Base-by-base conservation (phyloP, 495 filamentous ascomycete genomes). In the Podospora australis region DNA sequence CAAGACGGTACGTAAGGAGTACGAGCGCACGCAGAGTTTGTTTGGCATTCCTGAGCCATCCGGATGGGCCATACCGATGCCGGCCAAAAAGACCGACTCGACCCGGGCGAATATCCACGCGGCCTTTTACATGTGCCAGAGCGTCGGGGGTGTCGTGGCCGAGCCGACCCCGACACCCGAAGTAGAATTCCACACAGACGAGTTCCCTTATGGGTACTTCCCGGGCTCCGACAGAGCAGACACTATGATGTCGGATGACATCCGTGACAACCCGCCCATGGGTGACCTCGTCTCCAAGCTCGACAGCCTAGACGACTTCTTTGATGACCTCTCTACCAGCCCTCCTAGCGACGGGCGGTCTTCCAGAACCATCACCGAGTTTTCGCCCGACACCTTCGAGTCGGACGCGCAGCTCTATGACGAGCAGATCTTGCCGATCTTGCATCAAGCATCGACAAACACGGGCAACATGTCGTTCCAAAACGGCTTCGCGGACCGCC, bases 1-100 rank as follows among this genome's bases (percentile, higher is more conserved):
- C 1, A 84, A 86, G 53, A 82, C 84, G 0, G 83, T 90, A 39
- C 81, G 87, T 32, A 96, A 96, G 59, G 88, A 96, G 63, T 97
- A 95, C 58, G 92, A 96, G 57, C 83, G 85, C 24, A 94, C 88
- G 4, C 83, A 95, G 58, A 95, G 88, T 60, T 70, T 99, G 17
- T 99, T 96, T 62, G 92, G 92, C 39, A 96, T 99, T 49, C 92
- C 92, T 2, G 90, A 96, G 61, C 86, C 88, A 21, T 90, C 86
- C 2, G 92, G 92, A 6, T 99, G 92, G 92, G 90, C 94, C 1
- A 87, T 99, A 26, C 92, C 94, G 2, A 84, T 91, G 67, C 92
- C 92, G 16, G 90, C 90, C 2, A 82, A 83, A 39, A 88, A 95
- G 65, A 89, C 90, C 2, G 80, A 79, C 39, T 80, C 79, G 32